Percentiles rank a stretch among this genome's conserved stretches.
phyloP scores from a whole-genome alignment of 106 monocot species.

The Dioscorea alata region DNA sequence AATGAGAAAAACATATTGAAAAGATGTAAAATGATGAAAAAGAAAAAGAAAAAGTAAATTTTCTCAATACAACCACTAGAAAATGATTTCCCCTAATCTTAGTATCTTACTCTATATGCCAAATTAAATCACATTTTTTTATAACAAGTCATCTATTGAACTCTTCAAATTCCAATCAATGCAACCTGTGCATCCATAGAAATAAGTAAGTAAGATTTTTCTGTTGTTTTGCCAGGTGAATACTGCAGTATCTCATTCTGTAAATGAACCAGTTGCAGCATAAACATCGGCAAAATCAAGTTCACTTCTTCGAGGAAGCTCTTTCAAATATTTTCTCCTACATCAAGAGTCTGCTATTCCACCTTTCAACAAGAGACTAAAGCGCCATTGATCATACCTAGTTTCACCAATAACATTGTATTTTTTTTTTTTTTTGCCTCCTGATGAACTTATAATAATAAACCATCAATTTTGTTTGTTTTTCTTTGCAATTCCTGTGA shows the following conservation, averaged over 20 bases:
- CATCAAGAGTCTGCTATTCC: slow-evolving; percentile 4
- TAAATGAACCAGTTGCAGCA: slow-evolving; percentile 67
- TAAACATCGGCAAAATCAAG: slow-evolving; percentile 9
- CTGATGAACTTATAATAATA: neutral
- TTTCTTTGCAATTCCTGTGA: no score
- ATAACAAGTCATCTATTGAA: no score
- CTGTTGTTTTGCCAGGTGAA: slow-evolving; percentile 58
- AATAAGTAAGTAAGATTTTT: slow-evolving; percentile 5
- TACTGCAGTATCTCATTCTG: slow-evolving; percentile 34
- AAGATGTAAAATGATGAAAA: no score
- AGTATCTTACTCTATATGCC: no score
- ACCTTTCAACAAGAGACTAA: neutral
- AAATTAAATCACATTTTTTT: no score
- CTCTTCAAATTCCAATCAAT: no score
- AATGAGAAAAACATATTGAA: no score
- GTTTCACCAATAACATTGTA: neutral
- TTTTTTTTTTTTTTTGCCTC: neutral
- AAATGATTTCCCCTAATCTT: no score
- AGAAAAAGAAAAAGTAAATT: neutral
- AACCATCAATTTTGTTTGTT: neutral
- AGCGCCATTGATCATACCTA: neutral
- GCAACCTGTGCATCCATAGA: no score
- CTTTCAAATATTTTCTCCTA: slow-evolving; percentile 11
- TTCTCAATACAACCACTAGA: no score
- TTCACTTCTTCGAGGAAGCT: slow-evolving; percentile 7